Conservation (phyloP, 352 stramenopile species). For the Elongisporangium undulatum region DNA sequence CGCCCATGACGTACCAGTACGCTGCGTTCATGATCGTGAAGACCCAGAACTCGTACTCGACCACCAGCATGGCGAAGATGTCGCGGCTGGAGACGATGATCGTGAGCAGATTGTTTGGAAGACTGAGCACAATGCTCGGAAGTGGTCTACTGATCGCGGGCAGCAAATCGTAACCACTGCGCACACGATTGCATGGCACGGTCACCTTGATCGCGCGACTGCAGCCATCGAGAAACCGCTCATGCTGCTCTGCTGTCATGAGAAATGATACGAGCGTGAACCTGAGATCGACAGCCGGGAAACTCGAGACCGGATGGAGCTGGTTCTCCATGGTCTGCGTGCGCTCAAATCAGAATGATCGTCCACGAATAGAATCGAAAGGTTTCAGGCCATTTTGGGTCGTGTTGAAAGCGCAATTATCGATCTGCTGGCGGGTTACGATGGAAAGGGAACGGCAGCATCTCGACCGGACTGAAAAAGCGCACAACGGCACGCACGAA, state of each 20-base stretch:
- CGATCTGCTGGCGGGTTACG: no score
- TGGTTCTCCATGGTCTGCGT: no score
- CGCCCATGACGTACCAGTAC: conserved; percentile 13
- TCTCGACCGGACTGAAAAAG: neutral
- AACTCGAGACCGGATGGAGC: no score
- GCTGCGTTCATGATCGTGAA: conserved; percentile 14
- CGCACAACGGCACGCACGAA: neutral
- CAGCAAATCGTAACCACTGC: neutral
- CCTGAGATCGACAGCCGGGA: no score
- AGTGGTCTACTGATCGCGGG: conserved; percentile 1
- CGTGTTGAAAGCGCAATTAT: no score
- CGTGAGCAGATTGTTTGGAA: conserved; percentile 7
- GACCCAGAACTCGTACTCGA: conserved; percentile 21
- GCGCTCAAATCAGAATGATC: no score
- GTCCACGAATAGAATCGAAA: no score
- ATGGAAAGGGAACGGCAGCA: neutral
- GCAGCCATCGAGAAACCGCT: no score
- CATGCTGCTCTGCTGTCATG: no score
- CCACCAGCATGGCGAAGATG: conserved; percentile 5
- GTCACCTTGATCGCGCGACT: no score
- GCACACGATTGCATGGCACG: neutral
- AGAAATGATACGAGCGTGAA: no score
- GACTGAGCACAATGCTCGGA: conserved; percentile 1
- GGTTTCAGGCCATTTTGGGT: no score
- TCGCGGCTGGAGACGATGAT: conserved; percentile 11